phyloP scores from a whole-genome alignment of 2,329 filamentous ascomycete genomes.

The Monosporascus sp. region DNA sequence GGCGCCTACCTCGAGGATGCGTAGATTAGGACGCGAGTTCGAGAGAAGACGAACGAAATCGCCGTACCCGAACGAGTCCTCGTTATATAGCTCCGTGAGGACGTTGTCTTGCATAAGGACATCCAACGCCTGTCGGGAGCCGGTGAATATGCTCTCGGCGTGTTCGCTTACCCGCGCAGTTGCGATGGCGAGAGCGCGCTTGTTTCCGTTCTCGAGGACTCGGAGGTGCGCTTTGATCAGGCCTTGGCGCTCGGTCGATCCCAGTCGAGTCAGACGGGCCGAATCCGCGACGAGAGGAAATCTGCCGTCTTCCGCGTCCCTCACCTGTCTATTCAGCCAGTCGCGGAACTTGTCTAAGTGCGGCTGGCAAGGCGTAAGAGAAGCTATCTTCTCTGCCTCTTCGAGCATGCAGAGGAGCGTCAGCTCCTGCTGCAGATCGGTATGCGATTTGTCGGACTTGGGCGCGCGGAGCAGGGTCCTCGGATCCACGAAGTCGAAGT shows the following conservation, averaged over 20 bases:
- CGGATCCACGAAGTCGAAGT: constrained; percentile 25
- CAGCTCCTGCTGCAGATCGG: constrained; percentile 23
- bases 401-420: constrained; percentile 23
- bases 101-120: constrained; percentile 25
- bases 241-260: neutral
- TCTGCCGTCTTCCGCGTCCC: constrained; percentile 2
- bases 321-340: constrained; percentile 22
- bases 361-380: constrained; percentile 13
- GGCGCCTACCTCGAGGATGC: constrained; percentile 21
- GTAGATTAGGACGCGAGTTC: constrained; percentile 8
- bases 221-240: constrained; percentile 10
- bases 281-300: constrained; percentile 12
- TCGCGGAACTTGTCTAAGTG: constrained; percentile 22
- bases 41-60: constrained; percentile 13
- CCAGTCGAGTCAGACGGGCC: constrained; percentile 2
- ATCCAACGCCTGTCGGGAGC: constrained; percentile 21
- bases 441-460: constrained; percentile 10
- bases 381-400: constrained; percentile 12
- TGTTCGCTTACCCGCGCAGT: constrained; percentile 17
- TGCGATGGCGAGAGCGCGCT: constrained; percentile 10
- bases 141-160: constrained; percentile 15
- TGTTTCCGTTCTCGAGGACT: constrained; percentile 11
- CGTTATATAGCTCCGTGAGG: constrained; percentile 24
- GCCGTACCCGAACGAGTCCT: constrained; percentile 17
- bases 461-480: constrained; percentile 17